Evolutionary conservation across 2,329 filamentous ascomycete genomes (phyloP).

Genomic region (Pyrenophora tritici-repentis): DNA sequence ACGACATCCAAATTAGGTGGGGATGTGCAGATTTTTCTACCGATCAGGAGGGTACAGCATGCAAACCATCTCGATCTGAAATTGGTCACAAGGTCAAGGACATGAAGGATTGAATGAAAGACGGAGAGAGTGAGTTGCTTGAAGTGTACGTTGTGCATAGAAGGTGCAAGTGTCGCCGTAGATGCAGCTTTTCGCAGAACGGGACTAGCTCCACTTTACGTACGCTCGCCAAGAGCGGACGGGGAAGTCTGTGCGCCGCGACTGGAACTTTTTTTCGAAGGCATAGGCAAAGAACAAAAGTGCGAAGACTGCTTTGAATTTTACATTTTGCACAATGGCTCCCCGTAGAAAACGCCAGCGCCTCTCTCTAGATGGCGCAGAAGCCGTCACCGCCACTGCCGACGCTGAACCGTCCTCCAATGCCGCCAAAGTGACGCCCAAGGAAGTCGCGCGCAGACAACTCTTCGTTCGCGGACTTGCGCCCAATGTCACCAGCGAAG

Average conservation of each 20-base stretch:
- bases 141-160: background rate
- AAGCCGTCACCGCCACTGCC: slow-evolving; percentile 36
- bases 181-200: background rate
- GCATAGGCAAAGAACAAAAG: slow-evolving; percentile 1
- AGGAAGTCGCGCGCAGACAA: slow-evolving; percentile 50
- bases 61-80: slow-evolving; percentile 4
- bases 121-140: background rate
- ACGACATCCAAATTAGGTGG: slow-evolving; percentile 1
- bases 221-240: slow-evolving; percentile 15
- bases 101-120: background rate
- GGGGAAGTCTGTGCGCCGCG: slow-evolving; percentile 11
- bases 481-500: slow-evolving; percentile 75
- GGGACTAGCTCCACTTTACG: slow-evolving; percentile 8
- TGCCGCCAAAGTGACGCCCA: slow-evolving; percentile 23
- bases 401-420: slow-evolving; percentile 27
- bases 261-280: slow-evolving; percentile 22
- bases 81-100: slow-evolving; percentile 7
- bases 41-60: slow-evolving; percentile 1
- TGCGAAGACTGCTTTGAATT: slow-evolving; percentile 1
- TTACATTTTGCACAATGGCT: slow-evolving; percentile 35
- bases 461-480: slow-evolving; percentile 92
- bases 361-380: slow-evolving; percentile 47
- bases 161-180: background rate
- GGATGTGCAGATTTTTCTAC: slow-evolving; percentile 9
- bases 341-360: slow-evolving; percentile 49